Evolutionary conservation across 371 early-diverging fungal species (phyloP).

Genomic region (Nematocida ironsii): DNA sequence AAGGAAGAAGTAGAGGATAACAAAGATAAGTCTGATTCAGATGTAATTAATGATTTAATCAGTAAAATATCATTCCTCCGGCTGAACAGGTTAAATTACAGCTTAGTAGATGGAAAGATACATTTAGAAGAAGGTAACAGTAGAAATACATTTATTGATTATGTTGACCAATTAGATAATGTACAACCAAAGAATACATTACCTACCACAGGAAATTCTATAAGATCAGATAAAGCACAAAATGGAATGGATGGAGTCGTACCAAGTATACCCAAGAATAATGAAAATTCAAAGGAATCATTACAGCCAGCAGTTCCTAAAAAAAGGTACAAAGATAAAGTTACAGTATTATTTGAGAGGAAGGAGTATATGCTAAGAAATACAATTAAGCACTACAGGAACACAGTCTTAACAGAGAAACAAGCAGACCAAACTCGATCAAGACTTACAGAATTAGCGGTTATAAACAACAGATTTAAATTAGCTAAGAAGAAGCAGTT

Average conservation of each 20-base stretch:
- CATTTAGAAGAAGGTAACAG: conserved; percentile 1
- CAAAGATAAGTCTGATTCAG: not conserved
- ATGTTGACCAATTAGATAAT: conserved; percentile 33
- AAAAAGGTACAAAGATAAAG: conserved; percentile 2
- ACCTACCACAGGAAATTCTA: too few relatives aligned
- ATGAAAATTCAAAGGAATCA: not conserved
- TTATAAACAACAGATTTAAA: conserved; percentile 40
- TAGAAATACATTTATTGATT: conserved; percentile 23
- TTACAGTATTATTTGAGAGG: conserved; percentile 27
- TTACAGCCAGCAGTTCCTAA: not conserved
- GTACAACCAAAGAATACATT: not conserved
- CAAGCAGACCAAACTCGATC: not conserved
- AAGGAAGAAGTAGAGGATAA: not conserved
- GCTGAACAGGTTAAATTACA: conserved; percentile 23
- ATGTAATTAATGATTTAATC: not conserved
- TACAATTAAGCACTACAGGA: not conserved
- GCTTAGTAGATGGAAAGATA: conserved; percentile 11
- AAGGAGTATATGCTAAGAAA: conserved; percentile 43
- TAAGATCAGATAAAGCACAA: not conserved
- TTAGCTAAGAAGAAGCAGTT: conserved; percentile 33
- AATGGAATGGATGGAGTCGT: not conserved
- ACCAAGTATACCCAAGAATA: not conserved
- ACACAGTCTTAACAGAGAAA: not conserved
- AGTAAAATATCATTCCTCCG: conserved; percentile 32
- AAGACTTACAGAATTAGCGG: conserved; percentile 1